Base-by-base conservation (phyloP, 176 grass and related monocot species). In the Metroxylon sagu region DNA sequence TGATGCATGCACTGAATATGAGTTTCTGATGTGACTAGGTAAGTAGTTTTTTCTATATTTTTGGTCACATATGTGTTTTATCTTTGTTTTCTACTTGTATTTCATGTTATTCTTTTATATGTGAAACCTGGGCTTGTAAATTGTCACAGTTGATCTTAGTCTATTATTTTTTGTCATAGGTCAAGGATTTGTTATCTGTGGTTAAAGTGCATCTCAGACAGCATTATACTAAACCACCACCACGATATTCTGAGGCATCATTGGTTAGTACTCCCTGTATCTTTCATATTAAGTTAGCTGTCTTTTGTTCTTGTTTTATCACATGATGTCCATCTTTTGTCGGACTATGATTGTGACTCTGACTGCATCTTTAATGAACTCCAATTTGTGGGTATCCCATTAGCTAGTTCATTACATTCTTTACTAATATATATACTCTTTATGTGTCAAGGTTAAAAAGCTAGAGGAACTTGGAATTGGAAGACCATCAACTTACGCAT, bases 381-480 rank as follows among this genome's bases (percentile, higher is more conserved):
- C 35, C 8, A 43, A 3, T 43, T 43, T 12, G 35, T 43, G 8
- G 35, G 10, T 43, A 43, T 14, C 1, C 7, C 12, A 2, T 43
- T 43, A 1, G 8, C 12, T 43, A 1, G 8, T 43, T 43, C 8
- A 43, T 43, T 12, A 43, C 35, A 43, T 43, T 43, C 35, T 43
- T 14, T 43, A 14, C 8, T 43, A 43, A 43, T 64, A 49, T 3
- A 64, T 21, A 29, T 56, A 59, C 26, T 23, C 39, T 30, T 48
- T 70, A 23, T 39, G 66, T 71, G 21, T 74, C 70, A 75, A 96
- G 92, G 80, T 91, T 75, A 97, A 97, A 83, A 91, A 80, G 43
- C 70, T 97, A 67, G 92, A 97, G 80, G 87, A 97, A 81, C 92
- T 97, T 75, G 92, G 87, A 73, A 97, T 91, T 64, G 87, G 92